A percentile compares a stretch with the other conserved stretches of the same genome.
Evolutionary conservation across 805 yeast genomes (phyloP).

Genomic region (Lipomyces chichibuensis): DNA sequence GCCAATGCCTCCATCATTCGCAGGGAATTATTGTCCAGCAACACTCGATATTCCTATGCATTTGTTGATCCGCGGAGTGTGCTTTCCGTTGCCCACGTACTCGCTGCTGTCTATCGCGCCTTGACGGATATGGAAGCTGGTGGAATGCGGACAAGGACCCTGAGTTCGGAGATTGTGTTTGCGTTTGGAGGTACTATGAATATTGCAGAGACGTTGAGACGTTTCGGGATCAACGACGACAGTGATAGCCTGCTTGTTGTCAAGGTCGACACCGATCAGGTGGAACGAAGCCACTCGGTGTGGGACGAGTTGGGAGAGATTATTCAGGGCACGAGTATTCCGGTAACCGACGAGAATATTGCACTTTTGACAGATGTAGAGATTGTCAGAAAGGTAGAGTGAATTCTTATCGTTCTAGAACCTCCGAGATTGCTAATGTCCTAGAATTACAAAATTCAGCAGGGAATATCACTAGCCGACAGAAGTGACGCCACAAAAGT

Average conservation of each 20-base stretch:
- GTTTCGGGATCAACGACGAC: conserved; percentile 66
- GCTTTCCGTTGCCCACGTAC: conserved; percentile 61
- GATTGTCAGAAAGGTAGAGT: conserved; percentile 21
- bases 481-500: conserved; percentile 10
- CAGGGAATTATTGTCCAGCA: conserved; percentile 50
- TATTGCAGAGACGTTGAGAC: conserved; percentile 68
- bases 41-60: conserved; percentile 60
- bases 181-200: conserved; percentile 71
- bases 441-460: conserved; percentile 31
- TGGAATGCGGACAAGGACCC: conserved; percentile 59
- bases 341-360: conserved; percentile 17
- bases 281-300: neutral
- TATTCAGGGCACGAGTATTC: conserved; percentile 32
- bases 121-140: conserved; percentile 54
- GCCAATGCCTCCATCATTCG: conserved; percentile 52
- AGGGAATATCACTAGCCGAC: conserved; percentile 16
- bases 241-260: conserved; percentile 54
- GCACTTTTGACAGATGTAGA: conserved; percentile 17
- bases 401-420: neutral
- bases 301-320: conserved; percentile 34
- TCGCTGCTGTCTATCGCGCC: conserved; percentile 63
- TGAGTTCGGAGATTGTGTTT: conserved; percentile 73
- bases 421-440: neutral
- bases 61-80: conserved; percentile 64
- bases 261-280: conserved; percentile 45